Conservation (phyloP, 2,329 filamentous ascomycete genomes). For the Alternaria conjuncta region DNA sequence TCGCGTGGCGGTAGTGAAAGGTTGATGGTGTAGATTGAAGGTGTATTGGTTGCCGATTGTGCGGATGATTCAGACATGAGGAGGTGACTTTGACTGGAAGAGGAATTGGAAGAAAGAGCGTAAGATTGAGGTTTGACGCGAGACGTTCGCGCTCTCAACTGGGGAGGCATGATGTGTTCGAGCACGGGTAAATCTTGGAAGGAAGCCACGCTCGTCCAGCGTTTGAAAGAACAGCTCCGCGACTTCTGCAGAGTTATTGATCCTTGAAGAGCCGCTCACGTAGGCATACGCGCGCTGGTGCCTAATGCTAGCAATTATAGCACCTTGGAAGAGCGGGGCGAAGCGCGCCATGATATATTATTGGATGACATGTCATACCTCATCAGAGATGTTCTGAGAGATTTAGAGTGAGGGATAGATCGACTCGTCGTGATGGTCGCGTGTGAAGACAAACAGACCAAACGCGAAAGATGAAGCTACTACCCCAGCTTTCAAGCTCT, state of each 20-base stretch:
- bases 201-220: constrained; percentile 1
- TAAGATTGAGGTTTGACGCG: background rate
- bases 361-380: background rate
- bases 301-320: background rate
- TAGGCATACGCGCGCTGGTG: background rate
- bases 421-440: background rate
- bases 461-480: background rate
- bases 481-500: background rate
- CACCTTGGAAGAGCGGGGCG: background rate
- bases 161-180: constrained; percentile 2
- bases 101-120: background rate
- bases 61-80: background rate
- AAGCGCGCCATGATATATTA: background rate
- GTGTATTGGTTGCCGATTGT: background rate
- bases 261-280: background rate
- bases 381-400: background rate
- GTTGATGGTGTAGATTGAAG: constrained; percentile 58
- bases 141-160: constrained; percentile 4
- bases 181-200: background rate
- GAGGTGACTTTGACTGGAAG: background rate
- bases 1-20: constrained; percentile 60
- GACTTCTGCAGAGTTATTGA: background rate
- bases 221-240: background rate
- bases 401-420: background rate
- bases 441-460: background rate